Percentiles rank a stretch among this genome's conserved stretches.
Conservation (phyloP, 1,284 basidiomycete species). For the Pisolithus thermaeus region DNA sequence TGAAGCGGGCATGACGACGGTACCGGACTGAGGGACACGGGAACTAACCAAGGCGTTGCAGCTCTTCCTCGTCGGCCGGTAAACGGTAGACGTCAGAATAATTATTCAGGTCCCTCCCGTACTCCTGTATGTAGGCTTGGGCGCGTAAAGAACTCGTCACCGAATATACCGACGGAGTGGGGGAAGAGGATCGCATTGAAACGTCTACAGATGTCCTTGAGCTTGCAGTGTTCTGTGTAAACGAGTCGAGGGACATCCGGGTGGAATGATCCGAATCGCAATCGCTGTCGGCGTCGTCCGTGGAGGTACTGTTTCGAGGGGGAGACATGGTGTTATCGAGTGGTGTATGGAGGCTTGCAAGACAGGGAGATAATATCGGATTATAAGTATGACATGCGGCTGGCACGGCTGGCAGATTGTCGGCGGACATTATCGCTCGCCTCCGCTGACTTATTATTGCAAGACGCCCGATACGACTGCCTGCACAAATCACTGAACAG, state of each 20-base stretch:
- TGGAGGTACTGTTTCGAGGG: conserved; percentile 7
- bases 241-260: conserved; percentile 33
- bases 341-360: conserved; percentile 1
- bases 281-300: conserved; percentile 30
- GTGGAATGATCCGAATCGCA: conserved; percentile 28
- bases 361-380: no score
- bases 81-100: conserved; percentile 72
- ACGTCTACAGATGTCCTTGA: conserved; percentile 44
- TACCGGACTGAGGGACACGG: background rate
- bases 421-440: conserved; percentile 1
- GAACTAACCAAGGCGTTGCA: conserved; percentile 56
- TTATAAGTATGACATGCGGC: background rate
- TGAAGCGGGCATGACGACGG: conserved; percentile 26
- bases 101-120: conserved; percentile 65
- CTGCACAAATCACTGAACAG: background rate
- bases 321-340: conserved; percentile 16
- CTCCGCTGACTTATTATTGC: background rate
- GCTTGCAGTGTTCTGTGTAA: conserved; percentile 35
- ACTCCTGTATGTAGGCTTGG: conserved; percentile 56
- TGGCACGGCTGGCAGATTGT: background rate
- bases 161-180: conserved; percentile 62
- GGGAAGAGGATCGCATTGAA: conserved; percentile 58
- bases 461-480: background rate
- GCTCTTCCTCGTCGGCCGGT: conserved; percentile 71
- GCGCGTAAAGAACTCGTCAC: conserved; percentile 57